Conservation (phyloP, 73 alveolate genomes). For the Paraurostyla sp. region DNA sequence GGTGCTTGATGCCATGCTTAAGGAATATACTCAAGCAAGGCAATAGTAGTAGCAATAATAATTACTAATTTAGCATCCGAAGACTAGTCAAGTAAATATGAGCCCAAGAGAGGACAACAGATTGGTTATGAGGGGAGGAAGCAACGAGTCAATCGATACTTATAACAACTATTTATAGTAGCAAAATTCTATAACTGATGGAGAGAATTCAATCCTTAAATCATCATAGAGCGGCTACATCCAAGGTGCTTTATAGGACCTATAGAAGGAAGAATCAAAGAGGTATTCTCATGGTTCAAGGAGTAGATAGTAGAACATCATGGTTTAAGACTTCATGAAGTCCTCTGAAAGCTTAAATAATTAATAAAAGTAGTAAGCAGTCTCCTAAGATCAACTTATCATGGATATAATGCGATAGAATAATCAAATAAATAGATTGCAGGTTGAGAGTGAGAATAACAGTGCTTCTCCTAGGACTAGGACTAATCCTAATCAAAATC, state of each 20-base stretch:
- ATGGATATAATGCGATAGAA: too few species aligned
- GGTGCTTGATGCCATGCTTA: constrained; percentile 38
- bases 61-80: not conserved
- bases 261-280: constrained; percentile 7
- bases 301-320: constrained; percentile 24
- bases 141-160: not conserved
- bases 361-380: too few species aligned
- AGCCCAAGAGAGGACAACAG: too few species aligned
- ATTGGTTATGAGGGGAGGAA: too few species aligned
- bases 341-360: not conserved
- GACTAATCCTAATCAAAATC: too few species aligned
- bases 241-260: constrained; percentile 1
- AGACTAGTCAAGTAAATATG: too few species aligned
- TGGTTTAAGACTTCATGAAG: constrained; percentile 38
- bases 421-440: too few species aligned
- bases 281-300: constrained; percentile 15
- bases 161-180: constrained; percentile 4
- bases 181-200: not conserved
- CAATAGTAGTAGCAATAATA: not conserved
- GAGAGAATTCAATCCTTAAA: constrained; percentile 12
- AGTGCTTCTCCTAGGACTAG: too few species aligned
- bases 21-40: constrained; percentile 20
- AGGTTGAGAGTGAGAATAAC: too few species aligned
- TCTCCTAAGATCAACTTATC: too few species aligned
- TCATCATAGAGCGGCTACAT: not conserved